Evolutionary conservation across 2,329 filamentous ascomycete genomes (phyloP).

Genomic region (Biscogniauxia marginata): DNA sequence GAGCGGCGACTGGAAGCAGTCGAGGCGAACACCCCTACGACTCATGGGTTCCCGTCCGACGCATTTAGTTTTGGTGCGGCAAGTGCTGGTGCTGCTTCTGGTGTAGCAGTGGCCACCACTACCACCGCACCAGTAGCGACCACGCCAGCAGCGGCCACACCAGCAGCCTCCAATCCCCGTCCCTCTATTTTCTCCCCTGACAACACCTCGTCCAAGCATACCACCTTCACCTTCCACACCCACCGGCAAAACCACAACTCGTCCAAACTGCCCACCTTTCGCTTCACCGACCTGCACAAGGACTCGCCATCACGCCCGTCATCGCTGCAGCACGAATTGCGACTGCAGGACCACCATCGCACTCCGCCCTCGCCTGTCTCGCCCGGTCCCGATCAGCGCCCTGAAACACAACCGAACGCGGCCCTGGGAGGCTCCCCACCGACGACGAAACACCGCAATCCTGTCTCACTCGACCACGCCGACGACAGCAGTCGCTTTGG

Average conservation of each 20-base stretch:
- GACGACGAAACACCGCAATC: slow-evolving; percentile 17
- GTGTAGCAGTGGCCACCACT: neutral
- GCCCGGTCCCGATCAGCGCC: slow-evolving; percentile 33
- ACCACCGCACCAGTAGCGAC: too few species aligned
- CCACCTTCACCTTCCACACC: slow-evolving; percentile 35
- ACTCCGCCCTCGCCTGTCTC: slow-evolving; percentile 42
- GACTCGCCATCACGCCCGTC: slow-evolving; percentile 35
- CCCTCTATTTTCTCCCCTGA: slow-evolving; percentile 1
- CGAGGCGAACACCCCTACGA: neutral
- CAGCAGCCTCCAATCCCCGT: slow-evolving; percentile 8
- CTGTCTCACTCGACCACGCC: slow-evolving; percentile 27
- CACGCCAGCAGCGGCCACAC: slow-evolving; percentile 7
- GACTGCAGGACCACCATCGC: slow-evolving; percentile 34
- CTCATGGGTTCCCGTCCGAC: neutral
- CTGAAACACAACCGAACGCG: slow-evolving; percentile 27
- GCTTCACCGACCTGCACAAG: slow-evolving; percentile 47
- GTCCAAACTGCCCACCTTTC: slow-evolving; percentile 55
- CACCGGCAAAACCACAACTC: slow-evolving; percentile 55
- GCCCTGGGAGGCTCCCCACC: slow-evolving; percentile 23
- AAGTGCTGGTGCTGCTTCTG: slow-evolving; percentile 3
- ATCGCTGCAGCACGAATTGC: slow-evolving; percentile 34
- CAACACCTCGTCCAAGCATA: neutral
- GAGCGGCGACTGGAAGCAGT: slow-evolving; percentile 14
- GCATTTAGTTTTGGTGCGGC: neutral
- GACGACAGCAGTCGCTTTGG: slow-evolving; percentile 27